Evolutionary conservation across 2,329 filamentous ascomycete genomes (phyloP), one percentile per base, ranked within the genome.

Genomic region (Colletotrichum shisoi): DNA sequence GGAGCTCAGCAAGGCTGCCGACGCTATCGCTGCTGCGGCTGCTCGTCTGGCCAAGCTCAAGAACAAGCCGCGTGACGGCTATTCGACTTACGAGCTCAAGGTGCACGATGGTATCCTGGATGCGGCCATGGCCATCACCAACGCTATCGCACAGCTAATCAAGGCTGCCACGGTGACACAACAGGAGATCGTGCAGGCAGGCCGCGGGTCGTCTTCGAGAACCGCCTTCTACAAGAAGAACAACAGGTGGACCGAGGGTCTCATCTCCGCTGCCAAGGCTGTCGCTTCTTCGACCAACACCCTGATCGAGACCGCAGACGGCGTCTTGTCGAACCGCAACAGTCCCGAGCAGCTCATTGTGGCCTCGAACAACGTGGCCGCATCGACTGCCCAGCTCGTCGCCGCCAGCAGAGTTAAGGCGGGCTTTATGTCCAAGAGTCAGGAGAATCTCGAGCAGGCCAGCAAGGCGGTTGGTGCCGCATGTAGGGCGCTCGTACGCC

Each of bases 221-320:
- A 96, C 94, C 2, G 93, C 94, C 27, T 99, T 99, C 79, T 99
- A 99, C 89, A 98, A 98, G 86, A 98, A 98, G 84, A 97, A 99
- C 86, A 99, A 98, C 81, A 88, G 95, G 59, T 99, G 95, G 95
- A 99, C 95, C 0, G 95, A 99, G 76, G 95, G 95, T 54, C 88
- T 99, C 68, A 97, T 99, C 76, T 97, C 93, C 44, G 95, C 95
- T 0, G 94, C 95, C 71, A 99, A 99, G 81, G 95, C 95, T 0
- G 95, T 99, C 19, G 95, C 95, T 3, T 86, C 87, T 1, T 96
- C 93, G 17, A 99, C 95, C 12, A 98, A 97, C 81, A 95, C 90
- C 48, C 87, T 99, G 72, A 99, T 99, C 74, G 95, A 99, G 84
- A 99, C 95, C 7, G 95, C 95, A 0, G 95, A 99, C 75, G 95